Evolutionary conservation across 225 moss, liverwort and hornwort species (phyloP), one percentile per base, ranked within the genome.

Genomic region (Polytrichum commune): DNA sequence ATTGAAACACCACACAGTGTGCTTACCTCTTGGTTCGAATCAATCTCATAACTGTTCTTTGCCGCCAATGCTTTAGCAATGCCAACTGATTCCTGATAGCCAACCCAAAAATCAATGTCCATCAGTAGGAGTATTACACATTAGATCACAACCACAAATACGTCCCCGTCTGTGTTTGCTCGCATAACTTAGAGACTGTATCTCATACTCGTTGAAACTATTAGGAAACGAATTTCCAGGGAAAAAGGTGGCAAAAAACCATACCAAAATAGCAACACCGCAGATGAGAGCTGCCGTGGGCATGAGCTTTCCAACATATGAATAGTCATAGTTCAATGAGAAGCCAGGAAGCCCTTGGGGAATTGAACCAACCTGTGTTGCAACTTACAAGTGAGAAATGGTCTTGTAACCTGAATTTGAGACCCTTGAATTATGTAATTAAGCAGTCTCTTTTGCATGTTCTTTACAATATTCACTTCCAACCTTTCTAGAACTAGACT

Each of bases 11-110:
- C 10, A 10, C 2, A 9, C 7, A 35, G 46, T 46, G 16, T 46
- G 13, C 63, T 65, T 56, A 92, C 92, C 90, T 95, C 95, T 78
- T 93, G 92, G 70, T 98, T 98, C 9, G 95, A 90, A 73, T 93
- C 87, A 60, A 98, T 81, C 73, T 95, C 98, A 28, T 98, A 95
- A 24, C 90, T 95, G 72, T 95, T 93, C 77, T 92, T 98, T n/a
- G 90, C 80, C 69, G 95, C 98, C 85, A 98, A 81, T 64, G 95
- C 84, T 76, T 86, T 90, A 6, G 95, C 98, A 76, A 95, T 93
- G 55, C 93, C 95, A 19, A 93, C 93, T 27, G 98, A 98, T 78
- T 98, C 98, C 90, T 92, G 84, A 73, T 60, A 24, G 4, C 46
- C 46, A 46, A 46, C 46, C 46, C 60, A 27, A 13, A 46, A 46